These are phyloP conservation scores for Vaccinium vitisidaea DNA, from an alignment of 148 eudicot species.

Conservation along the genomic window DNA sequence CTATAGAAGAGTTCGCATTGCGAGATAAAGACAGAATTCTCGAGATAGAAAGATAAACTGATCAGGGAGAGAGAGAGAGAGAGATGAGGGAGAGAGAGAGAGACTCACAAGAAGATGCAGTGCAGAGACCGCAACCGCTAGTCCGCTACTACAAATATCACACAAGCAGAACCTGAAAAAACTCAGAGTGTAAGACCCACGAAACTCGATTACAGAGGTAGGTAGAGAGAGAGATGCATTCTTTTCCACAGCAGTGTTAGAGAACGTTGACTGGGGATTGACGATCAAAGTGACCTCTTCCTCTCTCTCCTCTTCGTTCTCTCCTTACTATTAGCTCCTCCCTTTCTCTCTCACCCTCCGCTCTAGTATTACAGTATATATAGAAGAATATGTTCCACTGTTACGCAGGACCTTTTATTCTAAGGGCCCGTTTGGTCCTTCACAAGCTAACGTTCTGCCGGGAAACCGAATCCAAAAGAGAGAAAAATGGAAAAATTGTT, in stretches of 20 bases:
- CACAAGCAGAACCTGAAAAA: neutral
- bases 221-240: neutral
- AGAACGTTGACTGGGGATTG: neutral
- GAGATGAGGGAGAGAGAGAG: neutral
- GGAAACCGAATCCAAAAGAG: no score
- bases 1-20: neutral
- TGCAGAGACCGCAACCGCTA: constrained; percentile 6
- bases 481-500: no score
- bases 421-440: no score
- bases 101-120: constrained; percentile 15
- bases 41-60: neutral
- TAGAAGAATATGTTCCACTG: neutral
- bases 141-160: neutral
- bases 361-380: no score
- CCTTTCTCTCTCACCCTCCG: no score
- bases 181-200: neutral
- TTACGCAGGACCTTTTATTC: neutral
- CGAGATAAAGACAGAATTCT: neutral
- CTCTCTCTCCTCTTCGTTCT: neutral
- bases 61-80: neutral
- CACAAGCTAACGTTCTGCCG: no score
- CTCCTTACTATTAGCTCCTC: neutral
- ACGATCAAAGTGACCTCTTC: neutral
- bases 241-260: neutral
- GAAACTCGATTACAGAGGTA: no score